Percentiles rank a stretch among this genome's conserved stretches.
phyloP scores from a whole-genome alignment of 176 grass and related monocot genomes.

The Juncus effusus region DNA sequence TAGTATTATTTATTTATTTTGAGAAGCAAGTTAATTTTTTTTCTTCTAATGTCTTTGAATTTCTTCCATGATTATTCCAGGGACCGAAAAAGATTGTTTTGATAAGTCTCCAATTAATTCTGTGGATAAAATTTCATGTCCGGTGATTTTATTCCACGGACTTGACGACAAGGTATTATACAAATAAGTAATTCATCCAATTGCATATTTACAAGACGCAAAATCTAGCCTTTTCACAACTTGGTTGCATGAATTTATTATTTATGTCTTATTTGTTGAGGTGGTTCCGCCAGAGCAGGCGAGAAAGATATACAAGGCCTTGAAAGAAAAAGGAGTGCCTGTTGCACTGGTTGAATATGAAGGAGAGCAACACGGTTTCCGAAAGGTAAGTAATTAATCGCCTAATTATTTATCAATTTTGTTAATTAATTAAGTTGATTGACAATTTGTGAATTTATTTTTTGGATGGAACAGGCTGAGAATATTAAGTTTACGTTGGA shows the following conservation, averaged over 20 bases:
- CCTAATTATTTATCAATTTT: no score
- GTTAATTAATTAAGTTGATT: no score
- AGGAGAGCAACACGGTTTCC: slow-evolving; percentile 45
- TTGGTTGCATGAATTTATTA: slow-evolving; percentile 1
- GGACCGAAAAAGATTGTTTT: slow-evolving; percentile 40
- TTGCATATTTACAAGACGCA: slow-evolving; percentile 2
- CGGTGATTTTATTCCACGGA: slow-evolving; percentile 71
- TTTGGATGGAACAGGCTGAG: slow-evolving; percentile 36
- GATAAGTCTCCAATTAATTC: slow-evolving; percentile 64
- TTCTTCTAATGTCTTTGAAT: slow-evolving; percentile 5
- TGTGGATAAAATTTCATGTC: slow-evolving; percentile 55
- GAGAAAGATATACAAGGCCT: slow-evolving; percentile 35
- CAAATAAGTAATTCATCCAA: slow-evolving; percentile 12
- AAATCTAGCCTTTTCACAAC: slow-evolving; percentile 5
- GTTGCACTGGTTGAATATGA: slow-evolving; percentile 53
- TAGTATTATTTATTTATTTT: background rate
- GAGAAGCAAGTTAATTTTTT: background rate
- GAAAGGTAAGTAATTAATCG: slow-evolving; percentile 31
- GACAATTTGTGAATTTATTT: no score
- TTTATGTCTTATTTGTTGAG: slow-evolving; percentile 26
- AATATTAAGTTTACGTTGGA: slow-evolving; percentile 87
- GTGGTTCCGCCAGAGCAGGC: slow-evolving; percentile 40
- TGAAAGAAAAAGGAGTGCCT: slow-evolving; percentile 42
- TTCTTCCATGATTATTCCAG: slow-evolving; percentile 34
- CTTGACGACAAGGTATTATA: slow-evolving; percentile 58